Evolutionary conservation across 2,329 filamentous ascomycete species (phyloP).

Genomic region (Pestalotiopsis sp.): DNA sequence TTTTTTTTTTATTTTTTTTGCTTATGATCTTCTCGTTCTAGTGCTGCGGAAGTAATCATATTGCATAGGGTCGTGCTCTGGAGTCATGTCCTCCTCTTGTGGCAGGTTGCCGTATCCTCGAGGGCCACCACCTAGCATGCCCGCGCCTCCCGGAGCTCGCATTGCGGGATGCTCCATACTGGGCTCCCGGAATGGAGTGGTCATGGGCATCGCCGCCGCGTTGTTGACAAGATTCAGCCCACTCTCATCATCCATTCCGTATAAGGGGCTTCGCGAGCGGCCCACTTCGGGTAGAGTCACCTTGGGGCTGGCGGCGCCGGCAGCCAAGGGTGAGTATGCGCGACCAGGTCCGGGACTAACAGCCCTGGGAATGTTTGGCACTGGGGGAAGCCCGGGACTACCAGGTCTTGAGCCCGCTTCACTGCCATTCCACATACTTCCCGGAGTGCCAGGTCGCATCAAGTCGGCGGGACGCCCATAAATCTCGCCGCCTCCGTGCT

Average conservation of each 20-base stretch:
- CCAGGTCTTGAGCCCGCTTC: conserved; percentile 50
- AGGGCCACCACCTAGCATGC: conserved; percentile 60
- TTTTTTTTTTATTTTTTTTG: background rate
- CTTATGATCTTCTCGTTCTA: conserved; percentile 11
- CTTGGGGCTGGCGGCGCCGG: conserved; percentile 28
- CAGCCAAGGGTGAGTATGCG: conserved; percentile 20
- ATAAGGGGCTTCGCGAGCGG: conserved; percentile 50
- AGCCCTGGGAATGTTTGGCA: conserved; percentile 22
- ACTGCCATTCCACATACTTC: conserved; percentile 49
- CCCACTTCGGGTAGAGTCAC: conserved; percentile 27
- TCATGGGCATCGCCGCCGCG: conserved; percentile 54
- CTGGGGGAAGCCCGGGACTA: conserved; percentile 44
- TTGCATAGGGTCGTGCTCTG: conserved; percentile 45
- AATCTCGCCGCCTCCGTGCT: conserved; percentile 77
- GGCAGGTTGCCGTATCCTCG: conserved; percentile 62
- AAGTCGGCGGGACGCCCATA: conserved; percentile 64
- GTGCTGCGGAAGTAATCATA: conserved; percentile 59
- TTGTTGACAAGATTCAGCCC: conserved; percentile 53
- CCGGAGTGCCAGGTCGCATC: conserved; percentile 63
- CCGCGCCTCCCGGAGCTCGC: conserved; percentile 33
- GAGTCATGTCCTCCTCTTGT: conserved; percentile 49
- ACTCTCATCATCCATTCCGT: conserved; percentile 55
- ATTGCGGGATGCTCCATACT: conserved; percentile 30
- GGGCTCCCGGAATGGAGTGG: conserved; percentile 34
- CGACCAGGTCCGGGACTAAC: conserved; percentile 29